phyloP scores from a whole-genome alignment of 2,329 filamentous ascomycete species.

The Ceratocystis cacaofunesta region DNA sequence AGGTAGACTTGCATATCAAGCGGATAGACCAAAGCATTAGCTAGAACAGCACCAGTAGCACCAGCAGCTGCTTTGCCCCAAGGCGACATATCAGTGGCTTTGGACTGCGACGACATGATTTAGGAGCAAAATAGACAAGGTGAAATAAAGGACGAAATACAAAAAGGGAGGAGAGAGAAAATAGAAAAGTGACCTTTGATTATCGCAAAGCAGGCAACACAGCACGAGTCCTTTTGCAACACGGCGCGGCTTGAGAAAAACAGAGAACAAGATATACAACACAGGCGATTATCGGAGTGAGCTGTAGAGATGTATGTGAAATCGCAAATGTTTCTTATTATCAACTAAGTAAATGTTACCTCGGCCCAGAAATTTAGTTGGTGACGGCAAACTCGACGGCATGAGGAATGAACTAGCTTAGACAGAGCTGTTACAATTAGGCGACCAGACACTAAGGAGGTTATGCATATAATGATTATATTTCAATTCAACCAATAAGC shows the following conservation, averaged over 20 bases:
- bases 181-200: background rate
- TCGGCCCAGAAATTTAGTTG: background rate
- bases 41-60: conserved; percentile 80
- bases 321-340: too few species aligned
- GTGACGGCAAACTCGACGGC: background rate
- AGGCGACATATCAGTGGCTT: conserved; percentile 59
- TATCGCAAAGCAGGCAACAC: background rate
- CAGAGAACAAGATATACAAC: background rate
- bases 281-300: background rate
- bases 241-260: background rate
- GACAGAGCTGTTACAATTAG: background rate
- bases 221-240: background rate
- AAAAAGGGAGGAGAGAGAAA: too few species aligned
- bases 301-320: background rate
- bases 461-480: background rate
- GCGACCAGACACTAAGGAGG: background rate
- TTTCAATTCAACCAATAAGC: background rate
- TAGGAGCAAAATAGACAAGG: background rate
- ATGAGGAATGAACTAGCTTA: background rate
- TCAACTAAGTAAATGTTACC: background rate
- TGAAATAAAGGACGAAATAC: too few species aligned
- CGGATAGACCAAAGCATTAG: conserved; percentile 90
- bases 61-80: conserved; percentile 91
- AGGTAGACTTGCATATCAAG: conserved; percentile 67
- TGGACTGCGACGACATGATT: conserved; percentile 42